phyloP scores from a whole-genome alignment of 1,139 yeast species.

The Debaryomyces sp. region DNA sequence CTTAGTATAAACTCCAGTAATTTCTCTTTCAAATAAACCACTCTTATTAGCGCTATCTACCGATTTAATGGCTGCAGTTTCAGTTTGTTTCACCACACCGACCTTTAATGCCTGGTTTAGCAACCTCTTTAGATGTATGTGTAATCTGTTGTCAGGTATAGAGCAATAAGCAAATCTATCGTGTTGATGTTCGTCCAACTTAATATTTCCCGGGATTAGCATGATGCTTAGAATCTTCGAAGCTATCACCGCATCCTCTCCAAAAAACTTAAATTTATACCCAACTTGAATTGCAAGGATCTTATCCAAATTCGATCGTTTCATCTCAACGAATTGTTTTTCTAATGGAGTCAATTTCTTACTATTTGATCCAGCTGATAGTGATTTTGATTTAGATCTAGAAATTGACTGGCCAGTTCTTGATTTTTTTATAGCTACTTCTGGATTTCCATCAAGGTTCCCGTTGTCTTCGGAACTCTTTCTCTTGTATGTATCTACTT shows the following conservation, averaged over 20 bases:
- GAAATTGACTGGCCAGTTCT: conserved; percentile 1
- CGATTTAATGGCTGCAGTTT: conserved; percentile 71
- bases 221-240: conserved; percentile 68
- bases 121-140: conserved; percentile 71
- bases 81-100: conserved; percentile 85
- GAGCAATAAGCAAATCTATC: conserved; percentile 80
- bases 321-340: conserved; percentile 69
- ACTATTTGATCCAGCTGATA: not conserved
- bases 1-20: conserved; percentile 75
- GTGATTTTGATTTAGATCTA: conserved; percentile 1
- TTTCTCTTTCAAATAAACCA: conserved; percentile 65
- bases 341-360: conserved; percentile 70
- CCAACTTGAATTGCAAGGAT: conserved; percentile 85
- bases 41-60: conserved; percentile 44
- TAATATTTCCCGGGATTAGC: conserved; percentile 63
- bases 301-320: conserved; percentile 61
- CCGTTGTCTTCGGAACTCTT: conserved; percentile 4
- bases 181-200: conserved; percentile 49
- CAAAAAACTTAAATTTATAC: conserved; percentile 84
- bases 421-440: not conserved
- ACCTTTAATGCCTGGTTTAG: conserved; percentile 69
- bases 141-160: conserved; percentile 76
- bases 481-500: not conserved
- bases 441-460: not conserved
- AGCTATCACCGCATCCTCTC: conserved; percentile 77